phyloP scores from a whole-genome alignment of 179 eudicot genomes.

The Drosera spatulata region DNA sequence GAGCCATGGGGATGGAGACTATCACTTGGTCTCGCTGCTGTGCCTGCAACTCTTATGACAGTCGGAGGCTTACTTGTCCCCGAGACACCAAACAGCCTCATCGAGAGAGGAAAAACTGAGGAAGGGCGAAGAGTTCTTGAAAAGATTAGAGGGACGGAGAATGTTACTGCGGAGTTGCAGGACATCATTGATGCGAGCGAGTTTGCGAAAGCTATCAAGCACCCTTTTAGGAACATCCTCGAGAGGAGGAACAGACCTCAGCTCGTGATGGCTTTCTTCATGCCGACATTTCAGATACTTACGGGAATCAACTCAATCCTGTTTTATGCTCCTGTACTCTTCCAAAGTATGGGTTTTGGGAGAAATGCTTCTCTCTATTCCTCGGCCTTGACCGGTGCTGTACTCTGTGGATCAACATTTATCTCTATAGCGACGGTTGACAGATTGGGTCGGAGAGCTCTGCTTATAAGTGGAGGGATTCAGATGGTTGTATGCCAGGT shows the following conservation, averaged over 20 bases:
- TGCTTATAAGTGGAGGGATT: conserved; percentile 73
- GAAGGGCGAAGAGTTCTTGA: conserved; percentile 49
- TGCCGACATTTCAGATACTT: conserved; percentile 79
- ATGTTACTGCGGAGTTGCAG: conserved; percentile 62
- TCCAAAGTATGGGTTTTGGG: conserved; percentile 67
- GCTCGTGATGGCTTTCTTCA: conserved; percentile 69
- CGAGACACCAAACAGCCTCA: conserved; percentile 88
- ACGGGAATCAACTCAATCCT: conserved; percentile 52
- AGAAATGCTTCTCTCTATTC: conserved; percentile 67
- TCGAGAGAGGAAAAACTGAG: conserved; percentile 47
- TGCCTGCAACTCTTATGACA: conserved; percentile 69
- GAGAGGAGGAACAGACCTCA: conserved; percentile 71
- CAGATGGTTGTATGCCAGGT: conserved; percentile 81
- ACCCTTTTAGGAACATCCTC: conserved; percentile 72
- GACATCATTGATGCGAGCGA: conserved; percentile 80
- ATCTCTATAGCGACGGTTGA: conserved; percentile 69
- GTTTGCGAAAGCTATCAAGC: conserved; percentile 50
- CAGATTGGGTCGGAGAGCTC: conserved; percentile 46
- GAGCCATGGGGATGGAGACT: conserved; percentile 90
- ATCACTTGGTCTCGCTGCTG: conserved; percentile 81
- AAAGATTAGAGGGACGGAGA: conserved; percentile 61
- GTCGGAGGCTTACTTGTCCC: conserved; percentile 68
- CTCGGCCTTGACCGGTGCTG: conserved; percentile 75
- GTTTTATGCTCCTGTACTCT: conserved; percentile 44
- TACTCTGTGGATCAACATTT: conserved; percentile 55